Evolutionary conservation across 2,329 filamentous ascomycete genomes (phyloP).

Genomic region (Tolypocladium nubicola): DNA sequence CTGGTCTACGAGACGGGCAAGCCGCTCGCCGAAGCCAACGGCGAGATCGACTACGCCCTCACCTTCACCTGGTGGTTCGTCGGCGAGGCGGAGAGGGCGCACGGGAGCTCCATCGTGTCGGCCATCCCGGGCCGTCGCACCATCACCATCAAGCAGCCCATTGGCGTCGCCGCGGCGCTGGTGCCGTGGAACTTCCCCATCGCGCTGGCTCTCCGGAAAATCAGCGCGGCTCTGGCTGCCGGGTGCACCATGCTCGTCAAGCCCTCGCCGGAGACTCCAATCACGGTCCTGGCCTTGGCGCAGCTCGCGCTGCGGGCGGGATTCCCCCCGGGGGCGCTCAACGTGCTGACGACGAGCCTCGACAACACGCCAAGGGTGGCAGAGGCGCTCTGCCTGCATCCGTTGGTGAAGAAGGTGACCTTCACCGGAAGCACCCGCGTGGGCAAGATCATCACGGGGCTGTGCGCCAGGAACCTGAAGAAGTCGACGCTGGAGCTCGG

Average conservation of each 20-base stretch:
- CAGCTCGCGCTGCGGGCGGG: slow-evolving; percentile 60
- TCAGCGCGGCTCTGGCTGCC: slow-evolving; percentile 50
- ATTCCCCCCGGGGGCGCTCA: slow-evolving; percentile 62
- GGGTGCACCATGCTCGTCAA: slow-evolving; percentile 70
- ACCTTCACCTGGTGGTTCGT: slow-evolving; percentile 48
- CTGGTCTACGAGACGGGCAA: slow-evolving; percentile 44
- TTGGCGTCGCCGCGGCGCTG: slow-evolving; percentile 23
- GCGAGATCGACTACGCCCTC: slow-evolving; percentile 44
- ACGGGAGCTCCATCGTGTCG: slow-evolving; percentile 48
- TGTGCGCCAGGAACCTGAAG: slow-evolving; percentile 54
- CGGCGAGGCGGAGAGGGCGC: slow-evolving; percentile 37
- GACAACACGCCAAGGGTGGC: slow-evolving; percentile 32
- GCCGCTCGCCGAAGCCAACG: slow-evolving; percentile 40
- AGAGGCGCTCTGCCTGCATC: slow-evolving; percentile 35
- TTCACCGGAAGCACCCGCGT: slow-evolving; percentile 67
- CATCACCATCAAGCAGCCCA: slow-evolving; percentile 54
- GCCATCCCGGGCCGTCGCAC: slow-evolving; percentile 52
- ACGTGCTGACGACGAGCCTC: slow-evolving; percentile 33
- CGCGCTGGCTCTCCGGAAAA: slow-evolving; percentile 37
- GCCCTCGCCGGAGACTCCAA: slow-evolving; percentile 63
- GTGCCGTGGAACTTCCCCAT: slow-evolving; percentile 49
- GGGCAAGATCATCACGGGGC: slow-evolving; percentile 52
- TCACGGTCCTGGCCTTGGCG: slow-evolving; percentile 59
- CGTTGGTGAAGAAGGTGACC: slow-evolving; percentile 50
- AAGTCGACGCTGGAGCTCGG: slow-evolving; percentile 59